A percentile compares a stretch with the other conserved stretches of the same genome.
Evolutionary conservation across 1,284 basidiomycete species (phyloP).

Genomic region (Trichosporon asahii): DNA sequence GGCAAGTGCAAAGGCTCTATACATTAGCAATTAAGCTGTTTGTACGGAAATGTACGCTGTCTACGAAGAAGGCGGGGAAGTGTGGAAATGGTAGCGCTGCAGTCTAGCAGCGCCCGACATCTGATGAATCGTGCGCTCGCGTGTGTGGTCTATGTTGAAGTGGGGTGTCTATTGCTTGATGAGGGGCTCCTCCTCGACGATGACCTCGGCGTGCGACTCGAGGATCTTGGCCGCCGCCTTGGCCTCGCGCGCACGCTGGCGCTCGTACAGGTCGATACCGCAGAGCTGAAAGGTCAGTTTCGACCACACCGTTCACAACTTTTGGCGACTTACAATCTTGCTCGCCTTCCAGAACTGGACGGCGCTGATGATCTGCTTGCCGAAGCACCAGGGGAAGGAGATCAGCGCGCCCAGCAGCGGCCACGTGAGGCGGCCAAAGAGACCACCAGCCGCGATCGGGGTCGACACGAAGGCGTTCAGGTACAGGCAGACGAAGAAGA

Average conservation of each 20-base stretch:
- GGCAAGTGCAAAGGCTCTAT: neutral
- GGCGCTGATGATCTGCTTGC: slow-evolving; percentile 91
- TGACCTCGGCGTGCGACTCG: slow-evolving; percentile 3
- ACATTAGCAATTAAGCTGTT: neutral
- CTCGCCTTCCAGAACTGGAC: slow-evolving; percentile 99
- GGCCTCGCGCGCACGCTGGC: slow-evolving; percentile 62
- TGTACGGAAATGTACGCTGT: neutral
- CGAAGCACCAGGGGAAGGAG: slow-evolving; percentile 68
- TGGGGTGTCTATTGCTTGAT: neutral
- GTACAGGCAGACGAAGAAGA: slow-evolving; percentile 95
- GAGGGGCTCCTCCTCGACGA: slow-evolving; percentile 8
- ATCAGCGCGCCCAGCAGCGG: slow-evolving; percentile 69
- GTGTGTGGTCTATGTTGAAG: neutral
- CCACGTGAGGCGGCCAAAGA: slow-evolving; percentile 59
- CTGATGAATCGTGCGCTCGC: neutral
- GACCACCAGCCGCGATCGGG: slow-evolving; percentile 37
- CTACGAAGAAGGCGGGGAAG: neutral
- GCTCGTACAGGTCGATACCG: slow-evolving; percentile 80
- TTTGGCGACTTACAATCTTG: slow-evolving; percentile 62
- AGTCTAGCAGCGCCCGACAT: neutral
- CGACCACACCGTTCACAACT: neutral
- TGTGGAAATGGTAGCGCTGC: no score
- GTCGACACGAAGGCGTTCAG: slow-evolving; percentile 79
- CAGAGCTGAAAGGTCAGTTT: slow-evolving; percentile 59
- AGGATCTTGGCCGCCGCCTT: neutral